Conservation (phyloP, 2,329 filamentous ascomycete genomes). For the Penicillium oxalicum region DNA sequence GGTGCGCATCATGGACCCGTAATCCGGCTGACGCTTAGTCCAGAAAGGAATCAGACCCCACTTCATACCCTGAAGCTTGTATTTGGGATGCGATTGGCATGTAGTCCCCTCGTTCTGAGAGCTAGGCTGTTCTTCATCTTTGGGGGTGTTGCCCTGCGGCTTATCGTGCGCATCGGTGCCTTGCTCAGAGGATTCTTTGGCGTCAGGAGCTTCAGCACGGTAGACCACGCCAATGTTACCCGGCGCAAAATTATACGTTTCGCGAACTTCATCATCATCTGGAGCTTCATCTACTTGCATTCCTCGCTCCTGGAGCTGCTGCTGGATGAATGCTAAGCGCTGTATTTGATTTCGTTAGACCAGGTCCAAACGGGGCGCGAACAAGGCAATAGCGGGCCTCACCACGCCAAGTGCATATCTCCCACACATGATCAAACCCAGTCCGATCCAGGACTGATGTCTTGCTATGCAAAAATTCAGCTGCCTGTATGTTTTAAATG, state of each 20-base stretch:
- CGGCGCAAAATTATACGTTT: conserved; percentile 89
- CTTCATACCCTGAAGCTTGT: conserved; percentile 88
- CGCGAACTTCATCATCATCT: conserved; percentile 62
- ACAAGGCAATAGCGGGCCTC: conserved; percentile 23
- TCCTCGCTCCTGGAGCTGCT: conserved; percentile 64
- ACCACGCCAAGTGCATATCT: conserved; percentile 60
- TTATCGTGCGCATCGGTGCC: conserved; percentile 14
- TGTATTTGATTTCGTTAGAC: conserved; percentile 31
- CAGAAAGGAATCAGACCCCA: conserved; percentile 94
- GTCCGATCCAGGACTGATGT: too few relatives aligned
- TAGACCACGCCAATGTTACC: conserved; percentile 82
- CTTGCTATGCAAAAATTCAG: not conserved
- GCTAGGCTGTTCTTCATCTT: conserved; percentile 4
- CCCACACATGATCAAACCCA: conserved; percentile 55
- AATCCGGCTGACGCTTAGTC: conserved; percentile 79
- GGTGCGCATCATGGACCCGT: conserved; percentile 71
- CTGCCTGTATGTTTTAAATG: too few relatives aligned
- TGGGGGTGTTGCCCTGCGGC: conserved; percentile 3
- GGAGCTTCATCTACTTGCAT: conserved; percentile 69
- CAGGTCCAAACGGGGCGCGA: too few relatives aligned
- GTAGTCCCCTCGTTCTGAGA: conserved; percentile 6
- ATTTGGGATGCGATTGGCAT: conserved; percentile 42
- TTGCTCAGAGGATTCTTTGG: conserved; percentile 24
- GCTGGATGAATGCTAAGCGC: conserved; percentile 71
- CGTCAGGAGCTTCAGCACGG: conserved; percentile 63